Conservation (phyloP, 2,329 filamentous ascomycete species). For the Xylaria sp. region DNA sequence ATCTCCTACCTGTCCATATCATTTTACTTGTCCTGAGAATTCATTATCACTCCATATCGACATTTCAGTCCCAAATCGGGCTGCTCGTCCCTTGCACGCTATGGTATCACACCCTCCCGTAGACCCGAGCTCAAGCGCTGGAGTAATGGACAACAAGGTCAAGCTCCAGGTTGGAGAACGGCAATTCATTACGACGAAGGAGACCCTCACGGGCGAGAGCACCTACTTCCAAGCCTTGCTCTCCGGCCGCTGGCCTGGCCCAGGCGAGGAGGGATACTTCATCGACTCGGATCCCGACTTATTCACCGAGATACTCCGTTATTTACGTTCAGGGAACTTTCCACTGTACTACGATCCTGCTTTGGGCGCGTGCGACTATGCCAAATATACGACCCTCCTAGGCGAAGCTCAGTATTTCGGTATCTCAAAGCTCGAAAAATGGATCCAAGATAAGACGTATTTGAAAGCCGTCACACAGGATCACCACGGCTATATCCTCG, state of each 20-base stretch:
- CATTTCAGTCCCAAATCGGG: neutral
- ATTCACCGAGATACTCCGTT: slow-evolving; percentile 53
- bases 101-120: neutral
- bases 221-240: slow-evolving; percentile 44
- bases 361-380: slow-evolving; percentile 49
- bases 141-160: slow-evolving; percentile 1
- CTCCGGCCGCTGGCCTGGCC: slow-evolving; percentile 41
- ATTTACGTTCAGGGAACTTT: slow-evolving; percentile 48
- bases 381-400: slow-evolving; percentile 49
- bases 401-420: slow-evolving; percentile 52
- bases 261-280: slow-evolving; percentile 48
- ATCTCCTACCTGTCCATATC: neutral
- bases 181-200: slow-evolving; percentile 38
- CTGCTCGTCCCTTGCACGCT: neutral
- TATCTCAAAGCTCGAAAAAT: slow-evolving; percentile 46
- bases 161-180: slow-evolving; percentile 40
- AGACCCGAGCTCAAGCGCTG: neutral
- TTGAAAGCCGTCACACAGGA: slow-evolving; percentile 39
- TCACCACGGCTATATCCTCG: no score
- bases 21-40: neutral
- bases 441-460: slow-evolving; percentile 48
- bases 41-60: neutral
- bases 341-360: slow-evolving; percentile 51
- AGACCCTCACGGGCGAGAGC: slow-evolving; percentile 42
- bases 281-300: slow-evolving; percentile 52